Percentiles rank a stretch among this genome's conserved stretches.
Conservation (phyloP, 116 monocot genomes). For the Thalassia testudinum region DNA sequence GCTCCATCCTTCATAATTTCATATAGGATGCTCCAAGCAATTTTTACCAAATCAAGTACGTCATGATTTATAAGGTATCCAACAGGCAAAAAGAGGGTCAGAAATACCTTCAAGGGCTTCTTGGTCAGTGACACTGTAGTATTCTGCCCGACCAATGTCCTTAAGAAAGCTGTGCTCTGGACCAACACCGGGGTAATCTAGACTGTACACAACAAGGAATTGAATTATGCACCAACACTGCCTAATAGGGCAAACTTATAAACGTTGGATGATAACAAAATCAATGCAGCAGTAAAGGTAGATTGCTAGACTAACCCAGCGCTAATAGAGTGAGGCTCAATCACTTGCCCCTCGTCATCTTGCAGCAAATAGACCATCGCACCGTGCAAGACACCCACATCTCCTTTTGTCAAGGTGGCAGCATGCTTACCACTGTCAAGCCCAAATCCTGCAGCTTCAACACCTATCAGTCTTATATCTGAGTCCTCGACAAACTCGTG, state of each 20-base stretch:
- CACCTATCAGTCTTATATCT: slow-evolving; percentile 55
- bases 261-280: neutral
- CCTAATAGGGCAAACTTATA: neutral
- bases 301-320: slow-evolving; percentile 35
- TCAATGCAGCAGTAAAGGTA: neutral
- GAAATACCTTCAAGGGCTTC: slow-evolving; percentile 70
- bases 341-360: slow-evolving; percentile 73
- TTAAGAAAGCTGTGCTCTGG: slow-evolving; percentile 68
- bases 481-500: slow-evolving; percentile 59
- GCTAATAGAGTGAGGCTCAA: slow-evolving; percentile 70
- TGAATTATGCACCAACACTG: neutral
- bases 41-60: too few relatives aligned
- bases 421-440: slow-evolving; percentile 56
- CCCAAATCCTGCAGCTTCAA: slow-evolving; percentile 63
- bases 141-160: slow-evolving; percentile 77
- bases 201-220: slow-evolving; percentile 10
- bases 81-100: too few relatives aligned
- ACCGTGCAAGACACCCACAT: slow-evolving; percentile 56
- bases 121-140: slow-evolving; percentile 44
- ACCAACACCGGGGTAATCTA: slow-evolving; percentile 81
- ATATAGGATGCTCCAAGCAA: too few relatives aligned
- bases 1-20: too few relatives aligned
- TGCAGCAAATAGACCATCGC: slow-evolving; percentile 66
- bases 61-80: too few relatives aligned
- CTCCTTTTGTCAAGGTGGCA: slow-evolving; percentile 54